Percentiles rank a stretch among this genome's conserved stretches.
Evolutionary conservation across 176 grass and related monocot species (phyloP).

Genomic region (Aegilops tauschii): DNA sequence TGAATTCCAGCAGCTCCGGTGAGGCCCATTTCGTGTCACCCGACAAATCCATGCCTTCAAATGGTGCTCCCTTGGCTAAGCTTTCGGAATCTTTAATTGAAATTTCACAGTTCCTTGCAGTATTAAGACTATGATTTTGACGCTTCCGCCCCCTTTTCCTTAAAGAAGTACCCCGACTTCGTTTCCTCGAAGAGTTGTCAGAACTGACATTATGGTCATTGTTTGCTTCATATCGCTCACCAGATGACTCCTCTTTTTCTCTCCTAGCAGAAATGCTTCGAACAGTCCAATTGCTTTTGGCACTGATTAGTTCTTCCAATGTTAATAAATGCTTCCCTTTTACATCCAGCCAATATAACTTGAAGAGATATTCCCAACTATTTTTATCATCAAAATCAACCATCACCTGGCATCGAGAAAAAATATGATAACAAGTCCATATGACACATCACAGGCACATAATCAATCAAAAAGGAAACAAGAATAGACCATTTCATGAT

Average conservation of each 20-base stretch:
- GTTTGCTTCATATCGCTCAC: constrained; percentile 76
- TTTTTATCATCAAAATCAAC: constrained; percentile 96
- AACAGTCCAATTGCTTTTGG: constrained; percentile 64
- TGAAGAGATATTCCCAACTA: constrained; percentile 99
- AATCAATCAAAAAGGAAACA: constrained; percentile 15
- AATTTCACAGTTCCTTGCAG: constrained; percentile 41
- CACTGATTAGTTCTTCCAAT: constrained; percentile 68
- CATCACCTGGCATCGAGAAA: constrained; percentile 41
- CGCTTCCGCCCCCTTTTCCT: constrained; percentile 65
- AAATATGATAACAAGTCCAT: constrained; percentile 1
- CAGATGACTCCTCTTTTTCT: constrained; percentile 73
- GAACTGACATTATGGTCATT: constrained; percentile 69
- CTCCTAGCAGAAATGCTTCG: constrained; percentile 43
- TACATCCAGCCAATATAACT: constrained; percentile 93
- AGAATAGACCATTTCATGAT: constrained; percentile 4
- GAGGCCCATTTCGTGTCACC: constrained; percentile 75
- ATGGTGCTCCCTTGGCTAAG: constrained; percentile 41
- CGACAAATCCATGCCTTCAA: constrained; percentile 36
- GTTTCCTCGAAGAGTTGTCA: constrained; percentile 54
- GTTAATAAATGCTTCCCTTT: constrained; percentile 77
- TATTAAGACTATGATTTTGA: constrained; percentile 35
- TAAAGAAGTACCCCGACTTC: constrained; percentile 34
- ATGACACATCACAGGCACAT: not conserved
- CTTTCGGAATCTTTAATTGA: constrained; percentile 27
- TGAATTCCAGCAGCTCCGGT: constrained; percentile 74